Evolutionary conservation across 176 grass and related monocot species (phyloP).

Genomic region (Zea luxurians): DNA sequence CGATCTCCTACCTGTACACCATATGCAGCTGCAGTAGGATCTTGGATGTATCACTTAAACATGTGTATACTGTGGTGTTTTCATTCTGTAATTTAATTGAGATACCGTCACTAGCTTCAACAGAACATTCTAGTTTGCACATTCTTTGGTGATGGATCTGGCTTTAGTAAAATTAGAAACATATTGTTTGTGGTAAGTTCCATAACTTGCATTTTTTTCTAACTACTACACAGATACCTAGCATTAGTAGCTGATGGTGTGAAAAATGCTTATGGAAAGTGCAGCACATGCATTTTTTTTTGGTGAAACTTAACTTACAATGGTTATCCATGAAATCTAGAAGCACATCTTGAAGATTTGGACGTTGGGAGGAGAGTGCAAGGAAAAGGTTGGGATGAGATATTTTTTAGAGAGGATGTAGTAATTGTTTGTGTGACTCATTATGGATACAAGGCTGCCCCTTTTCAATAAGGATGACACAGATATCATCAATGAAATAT

Average conservation of each 20-base stretch:
- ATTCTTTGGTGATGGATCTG: background rate
- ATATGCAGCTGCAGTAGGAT: no score
- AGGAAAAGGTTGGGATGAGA: background rate
- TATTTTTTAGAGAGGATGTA: background rate
- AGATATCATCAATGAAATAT: background rate
- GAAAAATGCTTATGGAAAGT: background rate
- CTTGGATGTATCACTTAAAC: no score
- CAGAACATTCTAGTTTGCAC: background rate
- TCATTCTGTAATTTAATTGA: background rate
- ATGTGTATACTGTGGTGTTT: conserved; percentile 7
- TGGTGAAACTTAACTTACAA: background rate
- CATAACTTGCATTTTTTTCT: background rate
- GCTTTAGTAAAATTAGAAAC: background rate
- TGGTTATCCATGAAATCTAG: background rate
- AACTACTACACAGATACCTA: background rate
- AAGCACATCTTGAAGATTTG: background rate
- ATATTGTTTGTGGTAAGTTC: background rate
- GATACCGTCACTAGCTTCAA: conserved; percentile 14
- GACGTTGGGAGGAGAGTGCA: background rate
- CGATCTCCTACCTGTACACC: no score
- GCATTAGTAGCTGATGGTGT: background rate
- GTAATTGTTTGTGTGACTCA: background rate
- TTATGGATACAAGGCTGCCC: background rate
- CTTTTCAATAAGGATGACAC: background rate
- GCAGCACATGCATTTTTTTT: background rate